phyloP scores from a whole-genome alignment of 2,329 filamentous ascomycete genomes.

The Penicillium sp. region DNA sequence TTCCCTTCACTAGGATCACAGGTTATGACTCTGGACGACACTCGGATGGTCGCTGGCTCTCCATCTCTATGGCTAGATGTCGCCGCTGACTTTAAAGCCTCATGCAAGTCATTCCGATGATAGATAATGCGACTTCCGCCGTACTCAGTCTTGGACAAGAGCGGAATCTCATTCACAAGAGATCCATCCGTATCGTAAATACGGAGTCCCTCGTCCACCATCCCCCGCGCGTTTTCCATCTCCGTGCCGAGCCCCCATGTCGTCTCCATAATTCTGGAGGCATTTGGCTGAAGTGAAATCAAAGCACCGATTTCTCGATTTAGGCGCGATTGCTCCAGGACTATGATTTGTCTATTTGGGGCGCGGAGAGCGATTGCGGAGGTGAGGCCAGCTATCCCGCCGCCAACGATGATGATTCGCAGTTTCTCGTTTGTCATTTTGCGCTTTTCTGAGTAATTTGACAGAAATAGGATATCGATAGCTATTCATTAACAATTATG shows the following conservation, averaged over 20 bases:
- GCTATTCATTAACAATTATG: too few relatives aligned
- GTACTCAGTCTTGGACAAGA: slow-evolving; percentile 17
- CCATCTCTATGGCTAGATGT: neutral
- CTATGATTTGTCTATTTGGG: slow-evolving; percentile 20
- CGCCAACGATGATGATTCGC: slow-evolving; percentile 54
- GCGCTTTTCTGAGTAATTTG: too few relatives aligned
- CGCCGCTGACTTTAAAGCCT: slow-evolving; percentile 14
- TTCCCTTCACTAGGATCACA: slow-evolving; percentile 9
- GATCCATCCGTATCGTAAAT: slow-evolving; percentile 25
- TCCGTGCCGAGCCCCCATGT: slow-evolving; percentile 11
- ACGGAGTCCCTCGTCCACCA: slow-evolving; percentile 26
- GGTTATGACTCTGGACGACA: slow-evolving; percentile 14
- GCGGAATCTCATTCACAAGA: slow-evolving; percentile 17
- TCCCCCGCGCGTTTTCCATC: slow-evolving; percentile 7
- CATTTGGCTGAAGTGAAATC: slow-evolving; percentile 48
- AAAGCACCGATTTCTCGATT: slow-evolving; percentile 50
- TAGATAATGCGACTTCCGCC: slow-evolving; percentile 21
- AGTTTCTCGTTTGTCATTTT: too few relatives aligned
- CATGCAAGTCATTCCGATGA: slow-evolving; percentile 28
- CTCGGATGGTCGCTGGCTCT: slow-evolving; percentile 16
- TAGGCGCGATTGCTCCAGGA: slow-evolving; percentile 27
- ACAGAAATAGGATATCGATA: too few relatives aligned
- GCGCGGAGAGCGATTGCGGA: slow-evolving; percentile 34
- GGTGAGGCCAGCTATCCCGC: slow-evolving; percentile 34
- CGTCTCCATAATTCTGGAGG: slow-evolving; percentile 41